Evolutionary conservation across 768 basidiomycete species (phyloP).

Genomic region (Mycena capillaripes): DNA sequence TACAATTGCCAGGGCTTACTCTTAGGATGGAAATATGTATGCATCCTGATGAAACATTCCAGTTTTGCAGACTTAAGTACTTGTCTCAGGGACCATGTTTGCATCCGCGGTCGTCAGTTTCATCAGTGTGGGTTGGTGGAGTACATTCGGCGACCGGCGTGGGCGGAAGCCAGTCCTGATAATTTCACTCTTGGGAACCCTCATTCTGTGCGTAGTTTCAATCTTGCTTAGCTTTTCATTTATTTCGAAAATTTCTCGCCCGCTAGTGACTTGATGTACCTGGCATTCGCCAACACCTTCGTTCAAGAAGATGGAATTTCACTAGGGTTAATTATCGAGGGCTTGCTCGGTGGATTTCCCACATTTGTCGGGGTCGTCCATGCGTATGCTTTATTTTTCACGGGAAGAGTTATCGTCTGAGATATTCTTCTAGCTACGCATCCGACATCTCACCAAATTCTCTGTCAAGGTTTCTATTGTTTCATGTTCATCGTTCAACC

Average conservation of each 20-base stretch:
- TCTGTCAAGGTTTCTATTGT: constrained; percentile 1
- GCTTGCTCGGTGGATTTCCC: constrained; percentile 25
- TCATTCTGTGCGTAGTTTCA: constrained; percentile 4
- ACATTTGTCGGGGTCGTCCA: constrained; percentile 18
- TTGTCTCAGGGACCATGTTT: constrained; percentile 1
- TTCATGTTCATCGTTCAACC: background rate
- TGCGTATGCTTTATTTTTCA: constrained; percentile 6
- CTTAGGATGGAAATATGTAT: constrained; percentile 16
- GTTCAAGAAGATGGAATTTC: constrained; percentile 10
- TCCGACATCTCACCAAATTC: constrained; percentile 7
- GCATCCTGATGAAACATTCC: background rate
- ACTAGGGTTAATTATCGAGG: constrained; percentile 15
- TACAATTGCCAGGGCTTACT: constrained; percentile 13
- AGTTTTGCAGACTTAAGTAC: too few species aligned
- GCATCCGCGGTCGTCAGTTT: constrained; percentile 17
- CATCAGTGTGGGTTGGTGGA: constrained; percentile 25
- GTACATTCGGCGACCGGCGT: constrained; percentile 9
- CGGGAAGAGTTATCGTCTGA: background rate
- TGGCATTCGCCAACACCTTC: background rate
- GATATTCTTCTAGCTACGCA: constrained; percentile 2
- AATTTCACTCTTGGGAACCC: constrained; percentile 4
- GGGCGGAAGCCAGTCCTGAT: constrained; percentile 19
- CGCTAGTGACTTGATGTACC: constrained; percentile 11
- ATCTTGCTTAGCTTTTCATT: background rate
- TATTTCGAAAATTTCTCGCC: background rate